A percentile compares a stretch with the other conserved stretches of the same genome.
Conservation (phyloP, 1,139 yeast species). For the Zygoascus sp. region DNA sequence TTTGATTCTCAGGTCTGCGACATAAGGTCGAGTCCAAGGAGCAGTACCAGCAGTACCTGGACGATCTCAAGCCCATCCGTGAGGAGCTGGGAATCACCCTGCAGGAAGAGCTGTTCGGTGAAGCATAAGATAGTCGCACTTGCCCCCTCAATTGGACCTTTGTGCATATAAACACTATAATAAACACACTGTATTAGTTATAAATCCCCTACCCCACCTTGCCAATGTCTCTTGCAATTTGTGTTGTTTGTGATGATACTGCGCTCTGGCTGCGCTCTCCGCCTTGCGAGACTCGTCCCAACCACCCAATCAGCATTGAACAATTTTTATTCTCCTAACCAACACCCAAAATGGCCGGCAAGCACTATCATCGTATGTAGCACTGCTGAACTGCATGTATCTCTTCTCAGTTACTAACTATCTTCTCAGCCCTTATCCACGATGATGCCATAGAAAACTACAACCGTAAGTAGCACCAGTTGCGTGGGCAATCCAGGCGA, state of each 20-base stretch:
- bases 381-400: not conserved
- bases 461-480: constrained; percentile 1
- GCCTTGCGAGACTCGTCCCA: not conserved
- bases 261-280: not conserved
- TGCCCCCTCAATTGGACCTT: no score
- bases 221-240: no score
- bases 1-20: constrained; percentile 59
- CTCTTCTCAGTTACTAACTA: not conserved
- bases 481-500: no score
- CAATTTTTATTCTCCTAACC: not conserved
- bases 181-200: not conserved
- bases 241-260: no score
- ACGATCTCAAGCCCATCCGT: constrained; percentile 86
- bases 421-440: constrained; percentile 7
- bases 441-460: constrained; percentile 12
- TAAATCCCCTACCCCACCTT: no score
- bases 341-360: constrained; percentile 8
- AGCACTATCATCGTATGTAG: constrained; percentile 11
- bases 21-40: constrained; percentile 92
- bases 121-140: no score
- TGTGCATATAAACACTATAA: not conserved
- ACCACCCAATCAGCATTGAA: constrained; percentile 5
- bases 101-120: constrained; percentile 16
- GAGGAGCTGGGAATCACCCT: constrained; percentile 17
- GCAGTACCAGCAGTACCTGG: constrained; percentile 93